Conservation (phyloP, 1,284 basidiomycete species). For the Fomitiporia mediterranea region DNA sequence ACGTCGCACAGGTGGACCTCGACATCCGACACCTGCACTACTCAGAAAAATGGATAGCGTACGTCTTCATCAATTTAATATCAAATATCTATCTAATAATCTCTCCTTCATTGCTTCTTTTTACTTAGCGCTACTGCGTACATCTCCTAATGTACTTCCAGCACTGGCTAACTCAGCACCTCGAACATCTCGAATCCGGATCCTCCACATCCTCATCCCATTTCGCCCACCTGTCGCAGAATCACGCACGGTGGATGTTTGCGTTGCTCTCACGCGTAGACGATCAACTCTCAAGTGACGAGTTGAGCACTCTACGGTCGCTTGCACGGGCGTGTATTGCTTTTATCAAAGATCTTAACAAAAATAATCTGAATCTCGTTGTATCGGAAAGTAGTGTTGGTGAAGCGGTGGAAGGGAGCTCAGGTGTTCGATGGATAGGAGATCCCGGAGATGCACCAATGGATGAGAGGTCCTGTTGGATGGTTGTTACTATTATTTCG, state of each 20-base stretch:
- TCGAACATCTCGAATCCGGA: constrained; percentile 39
- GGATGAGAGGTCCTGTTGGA: constrained; percentile 73
- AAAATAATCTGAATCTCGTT: constrained; percentile 8
- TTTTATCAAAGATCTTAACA: constrained; percentile 43
- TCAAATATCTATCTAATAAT: constrained; percentile 17
- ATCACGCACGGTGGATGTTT: constrained; percentile 83
- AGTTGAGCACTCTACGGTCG: constrained; percentile 73
- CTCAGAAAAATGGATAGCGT: constrained; percentile 64
- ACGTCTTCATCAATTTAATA: constrained; percentile 25
- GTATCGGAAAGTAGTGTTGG: constrained; percentile 13
- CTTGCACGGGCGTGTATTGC: constrained; percentile 71
- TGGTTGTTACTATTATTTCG: constrained; percentile 68
- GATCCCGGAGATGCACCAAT: constrained; percentile 28
- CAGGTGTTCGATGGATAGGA: constrained; percentile 14
- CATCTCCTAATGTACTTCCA: constrained; percentile 78
- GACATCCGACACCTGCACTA: constrained; percentile 54
- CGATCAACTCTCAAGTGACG: constrained; percentile 66
- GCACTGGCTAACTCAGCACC: constrained; percentile 69
- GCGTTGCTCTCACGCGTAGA: constrained; percentile 72
- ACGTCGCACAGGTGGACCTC: constrained; percentile 25
- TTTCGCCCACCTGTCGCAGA: constrained; percentile 46
- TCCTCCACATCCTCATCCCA: constrained; percentile 23
- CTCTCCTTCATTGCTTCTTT: constrained; percentile 21
- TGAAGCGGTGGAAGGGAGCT: constrained; percentile 2
- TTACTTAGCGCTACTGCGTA: constrained; percentile 54